Evolutionary conservation across 2,329 filamentous ascomycete species (phyloP), one percentile per base, ranked within the genome.

Genomic region (Hypoxylon sp.): DNA sequence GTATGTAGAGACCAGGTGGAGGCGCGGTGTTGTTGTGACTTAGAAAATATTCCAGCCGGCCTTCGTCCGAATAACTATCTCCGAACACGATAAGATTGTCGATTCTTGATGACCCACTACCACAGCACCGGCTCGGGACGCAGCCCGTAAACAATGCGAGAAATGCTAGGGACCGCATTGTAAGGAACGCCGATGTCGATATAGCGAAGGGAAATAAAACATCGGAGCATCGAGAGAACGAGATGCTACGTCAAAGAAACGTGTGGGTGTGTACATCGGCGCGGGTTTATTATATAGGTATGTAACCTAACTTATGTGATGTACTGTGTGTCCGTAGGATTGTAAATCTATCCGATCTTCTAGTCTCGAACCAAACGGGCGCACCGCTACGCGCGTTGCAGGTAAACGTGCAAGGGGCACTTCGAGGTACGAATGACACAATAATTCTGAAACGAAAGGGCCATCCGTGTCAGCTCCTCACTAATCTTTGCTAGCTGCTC

Each of bases 51-150:
- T 73, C 72, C 8, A 91, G 74, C 8, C 91, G 85, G 11, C 84
- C 86, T 70, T 93, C 89, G 72, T 94, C 91, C 0, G 90, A 92
- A 72, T 90, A 93, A 76, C 89, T 92, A 75, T 93, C 89, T 11
- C 91, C 90, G 72, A 93, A 93, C 0, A 87, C 83, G 39, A 92
- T 84, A 37, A 92, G 74, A 51, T 86, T 89, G 26, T 86, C 82
- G 72, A 92, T 87, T 19, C 32, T 32, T 13, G 58, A 28, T 19
- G 47, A 24, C 5, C 47, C 46, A n/a, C 30, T 17, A 19, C 50
- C 49, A 11, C 56, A 54, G 50, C 41, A 43, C 37, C 39, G 44
- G 43, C 41, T 19, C 11, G 56, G 32, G 7, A 51, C 48, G 19
- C 48, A 30, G 24, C 34, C 50, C 43, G 48, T 41, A 24, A 64